phyloP scores from a whole-genome alignment of 768 basidiomycete genomes.

The Flagelloscypha sp. region DNA sequence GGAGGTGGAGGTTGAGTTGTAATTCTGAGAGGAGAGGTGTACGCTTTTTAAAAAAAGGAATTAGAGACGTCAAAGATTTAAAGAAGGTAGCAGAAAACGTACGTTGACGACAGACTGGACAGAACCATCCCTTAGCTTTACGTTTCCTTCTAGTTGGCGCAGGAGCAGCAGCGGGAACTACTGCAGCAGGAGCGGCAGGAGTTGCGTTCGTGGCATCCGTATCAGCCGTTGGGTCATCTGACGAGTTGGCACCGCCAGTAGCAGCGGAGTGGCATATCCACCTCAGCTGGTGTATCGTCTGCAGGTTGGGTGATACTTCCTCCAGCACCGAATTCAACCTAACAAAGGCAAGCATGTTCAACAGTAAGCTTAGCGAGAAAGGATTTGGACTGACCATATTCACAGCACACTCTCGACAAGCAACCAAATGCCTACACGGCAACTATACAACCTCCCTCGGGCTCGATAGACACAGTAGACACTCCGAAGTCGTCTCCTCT shows the following conservation, averaged over 20 bases:
- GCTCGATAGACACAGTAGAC: constrained; percentile 82
- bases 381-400: no score
- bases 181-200: constrained; percentile 9
- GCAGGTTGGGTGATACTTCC: constrained; percentile 67
- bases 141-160: constrained; percentile 80
- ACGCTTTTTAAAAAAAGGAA: constrained; percentile 40
- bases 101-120: constrained; percentile 95
- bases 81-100: no score
- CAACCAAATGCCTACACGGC: constrained; percentile 89
- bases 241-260: constrained; percentile 13
- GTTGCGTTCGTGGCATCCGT: no score
- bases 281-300: constrained; percentile 22
- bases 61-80: constrained; percentile 1
- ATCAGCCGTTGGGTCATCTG: constrained; percentile 21
- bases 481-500: constrained; percentile 77
- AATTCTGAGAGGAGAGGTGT: constrained; percentile 79
- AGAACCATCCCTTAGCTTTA: constrained; percentile 96
- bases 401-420: constrained; percentile 89
- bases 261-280: no score
- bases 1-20: constrained; percentile 56
- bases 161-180: no score
- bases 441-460: constrained; percentile 88
- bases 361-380: no score
- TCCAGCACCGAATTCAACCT: constrained; percentile 91
- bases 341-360: no score